Evolutionary conservation across 2,329 filamentous ascomycete species (phyloP).

Genomic region (Penicillium frequentans): DNA sequence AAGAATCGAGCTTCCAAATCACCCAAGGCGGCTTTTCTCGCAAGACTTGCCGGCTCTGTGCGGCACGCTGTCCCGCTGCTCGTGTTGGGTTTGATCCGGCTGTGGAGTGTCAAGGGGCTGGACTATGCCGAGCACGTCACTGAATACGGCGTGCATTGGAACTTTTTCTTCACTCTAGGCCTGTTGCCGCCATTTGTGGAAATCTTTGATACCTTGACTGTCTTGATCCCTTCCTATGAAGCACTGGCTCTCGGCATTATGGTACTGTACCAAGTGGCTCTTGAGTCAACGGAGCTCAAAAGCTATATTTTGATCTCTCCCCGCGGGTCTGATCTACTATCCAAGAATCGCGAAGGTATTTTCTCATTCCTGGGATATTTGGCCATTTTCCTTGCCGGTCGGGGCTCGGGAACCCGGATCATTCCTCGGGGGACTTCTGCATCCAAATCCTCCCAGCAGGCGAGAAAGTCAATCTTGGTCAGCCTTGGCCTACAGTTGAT

Average conservation of each 20-base stretch:
- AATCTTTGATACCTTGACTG: constrained; percentile 71
- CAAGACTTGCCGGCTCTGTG: constrained; percentile 65
- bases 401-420: constrained; percentile 76
- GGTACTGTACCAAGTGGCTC: constrained; percentile 68
- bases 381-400: constrained; percentile 88
- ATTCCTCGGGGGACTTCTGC: constrained; percentile 62
- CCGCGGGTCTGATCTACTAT: constrained; percentile 70
- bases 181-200: constrained; percentile 87
- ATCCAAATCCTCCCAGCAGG: constrained; percentile 44
- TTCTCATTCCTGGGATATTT: constrained; percentile 94
- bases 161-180: constrained; percentile 96
- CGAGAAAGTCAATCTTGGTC: constrained; percentile 59
- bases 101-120: constrained; percentile 87
- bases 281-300: constrained; percentile 78
- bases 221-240: constrained; percentile 73
- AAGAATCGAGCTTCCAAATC: constrained; percentile 61
- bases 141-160: constrained; percentile 98
- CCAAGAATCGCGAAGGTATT: constrained; percentile 92
- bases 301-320: constrained; percentile 80
- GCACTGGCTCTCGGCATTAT: constrained; percentile 69
- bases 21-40: constrained; percentile 44
- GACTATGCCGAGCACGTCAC: constrained; percentile 97
- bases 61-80: constrained; percentile 83
- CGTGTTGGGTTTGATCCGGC: constrained; percentile 73
- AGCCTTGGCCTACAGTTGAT: constrained; percentile 65